Evolutionary conservation across 2,329 filamentous ascomycete genomes (phyloP).

Genomic region (Botrytis pseudocinerea): DNA sequence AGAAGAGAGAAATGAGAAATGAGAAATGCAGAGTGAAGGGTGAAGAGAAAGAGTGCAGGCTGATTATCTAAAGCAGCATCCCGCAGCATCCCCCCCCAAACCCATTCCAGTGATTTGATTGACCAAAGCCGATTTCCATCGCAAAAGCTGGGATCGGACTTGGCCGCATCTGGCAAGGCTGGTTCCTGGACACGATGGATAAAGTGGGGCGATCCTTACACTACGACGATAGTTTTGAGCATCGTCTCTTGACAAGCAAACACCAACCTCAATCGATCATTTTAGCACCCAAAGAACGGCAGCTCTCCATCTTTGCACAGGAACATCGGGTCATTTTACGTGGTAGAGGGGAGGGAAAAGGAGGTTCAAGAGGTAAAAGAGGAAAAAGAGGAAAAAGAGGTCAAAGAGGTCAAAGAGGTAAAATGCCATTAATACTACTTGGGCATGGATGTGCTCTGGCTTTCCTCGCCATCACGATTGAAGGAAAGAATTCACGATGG

Average conservation of each 20-base stretch:
- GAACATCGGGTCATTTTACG: not conserved
- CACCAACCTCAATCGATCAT: not conserved
- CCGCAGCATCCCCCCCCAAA: no score
- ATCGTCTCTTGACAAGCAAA: conserved; percentile 11
- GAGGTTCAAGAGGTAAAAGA: not conserved
- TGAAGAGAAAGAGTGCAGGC: no score
- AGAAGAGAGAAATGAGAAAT: not conserved
- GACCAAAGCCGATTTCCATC: not conserved
- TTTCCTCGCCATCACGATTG: not conserved
- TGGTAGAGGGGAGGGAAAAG: not conserved
- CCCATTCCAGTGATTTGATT: not conserved
- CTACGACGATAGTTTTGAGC: not conserved
- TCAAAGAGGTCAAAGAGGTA: not conserved
- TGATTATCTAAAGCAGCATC: not conserved
- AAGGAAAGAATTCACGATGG: not conserved
- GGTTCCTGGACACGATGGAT: not conserved
- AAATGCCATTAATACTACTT: not conserved
- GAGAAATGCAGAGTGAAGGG: not conserved
- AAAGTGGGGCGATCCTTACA: conserved; percentile 9
- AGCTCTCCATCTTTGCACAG: not conserved
- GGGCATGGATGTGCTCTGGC: not conserved
- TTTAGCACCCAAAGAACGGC: not conserved
- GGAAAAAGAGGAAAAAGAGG: not conserved
- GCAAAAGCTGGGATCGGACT: not conserved
- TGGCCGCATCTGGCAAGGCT: not conserved